Conservation (phyloP, 2,329 filamentous ascomycete species). For the Coniochaeta sp. region DNA sequence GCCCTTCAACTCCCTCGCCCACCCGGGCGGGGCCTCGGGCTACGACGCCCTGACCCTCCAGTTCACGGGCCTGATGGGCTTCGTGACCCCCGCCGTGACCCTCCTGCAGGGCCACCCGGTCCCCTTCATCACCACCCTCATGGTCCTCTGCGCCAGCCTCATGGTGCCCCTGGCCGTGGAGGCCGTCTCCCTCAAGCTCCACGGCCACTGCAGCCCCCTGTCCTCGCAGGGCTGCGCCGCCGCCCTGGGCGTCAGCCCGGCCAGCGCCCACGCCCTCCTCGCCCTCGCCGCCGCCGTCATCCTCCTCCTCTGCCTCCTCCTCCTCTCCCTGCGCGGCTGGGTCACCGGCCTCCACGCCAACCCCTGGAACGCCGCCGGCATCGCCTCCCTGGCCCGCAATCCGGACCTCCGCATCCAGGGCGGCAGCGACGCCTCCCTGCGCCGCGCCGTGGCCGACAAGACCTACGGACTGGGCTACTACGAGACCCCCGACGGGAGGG, state of each 20-base stretch:
- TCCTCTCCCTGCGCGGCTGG: slow-evolving; percentile 21
- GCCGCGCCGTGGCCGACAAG: slow-evolving; percentile 15
- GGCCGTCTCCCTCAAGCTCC: slow-evolving; percentile 28
- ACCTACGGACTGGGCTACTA: slow-evolving; percentile 22
- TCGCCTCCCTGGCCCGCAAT: slow-evolving; percentile 24
- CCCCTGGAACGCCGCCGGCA: slow-evolving; percentile 31
- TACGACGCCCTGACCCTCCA: slow-evolving; percentile 32
- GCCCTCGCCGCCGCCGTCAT: slow-evolving; percentile 23
- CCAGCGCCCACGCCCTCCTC: slow-evolving; percentile 21
- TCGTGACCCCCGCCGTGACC: slow-evolving; percentile 25
- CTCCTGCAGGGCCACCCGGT: slow-evolving; percentile 26
- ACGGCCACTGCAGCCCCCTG: slow-evolving; percentile 22
- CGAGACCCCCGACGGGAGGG: slow-evolving; percentile 16
- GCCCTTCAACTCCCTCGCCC: slow-evolving; percentile 34
- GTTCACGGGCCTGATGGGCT: slow-evolving; percentile 27
- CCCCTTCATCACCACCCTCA: slow-evolving; percentile 26
- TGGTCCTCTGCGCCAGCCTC: slow-evolving; percentile 24
- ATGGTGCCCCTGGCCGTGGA: slow-evolving; percentile 32
- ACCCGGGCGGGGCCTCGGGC: slow-evolving; percentile 26
- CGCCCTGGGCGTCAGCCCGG: slow-evolving; percentile 23
- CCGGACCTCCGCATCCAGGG: slow-evolving; percentile 16
- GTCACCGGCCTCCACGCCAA: slow-evolving; percentile 29
- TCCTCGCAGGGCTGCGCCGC: slow-evolving; percentile 23
- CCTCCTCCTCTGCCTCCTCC: slow-evolving; percentile 19
- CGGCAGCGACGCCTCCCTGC: slow-evolving; percentile 13